These are phyloP conservation scores for Tephrocybe sp. DNA, from an alignment of 768 basidiomycete genomes.

Conservation along the genomic window DNA sequence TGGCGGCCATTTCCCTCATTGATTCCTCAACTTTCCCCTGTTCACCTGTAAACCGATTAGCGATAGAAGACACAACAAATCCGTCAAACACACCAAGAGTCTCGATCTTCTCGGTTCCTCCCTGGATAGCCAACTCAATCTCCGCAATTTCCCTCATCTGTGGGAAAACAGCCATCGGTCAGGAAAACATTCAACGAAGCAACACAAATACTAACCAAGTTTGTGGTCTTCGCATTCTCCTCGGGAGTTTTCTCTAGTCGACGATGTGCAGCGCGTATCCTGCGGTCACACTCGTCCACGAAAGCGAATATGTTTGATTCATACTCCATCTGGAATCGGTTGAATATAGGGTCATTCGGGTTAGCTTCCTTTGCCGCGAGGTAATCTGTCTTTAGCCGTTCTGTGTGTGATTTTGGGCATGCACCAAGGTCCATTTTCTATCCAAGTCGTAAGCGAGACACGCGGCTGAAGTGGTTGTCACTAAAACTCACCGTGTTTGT, in stretches of 20 bases:
- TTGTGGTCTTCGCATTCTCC: slow-evolving; percentile 98
- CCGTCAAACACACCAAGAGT: slow-evolving; percentile 56
- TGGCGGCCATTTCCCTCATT: slow-evolving; percentile 96
- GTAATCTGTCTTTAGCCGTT: slow-evolving; percentile 90
- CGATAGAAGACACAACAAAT: slow-evolving; percentile 23
- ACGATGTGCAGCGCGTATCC: slow-evolving; percentile 91
- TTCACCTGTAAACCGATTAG: slow-evolving; percentile 60
- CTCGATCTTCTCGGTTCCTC: slow-evolving; percentile 98
- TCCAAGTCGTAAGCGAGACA: slow-evolving; percentile 2
- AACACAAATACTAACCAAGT: slow-evolving; percentile 59
- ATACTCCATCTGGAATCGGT: slow-evolving; percentile 91
- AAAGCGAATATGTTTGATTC: slow-evolving; percentile 94
- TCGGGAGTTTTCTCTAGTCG: slow-evolving; percentile 99
- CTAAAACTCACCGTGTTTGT: slow-evolving; percentile 84
- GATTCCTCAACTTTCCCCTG: slow-evolving; percentile 99
- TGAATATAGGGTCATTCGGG: slow-evolving; percentile 79
- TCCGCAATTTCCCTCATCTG: slow-evolving; percentile 99
- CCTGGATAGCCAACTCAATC: slow-evolving; percentile 98
- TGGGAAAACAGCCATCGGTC: slow-evolving; percentile 3
- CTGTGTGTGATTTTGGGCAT: slow-evolving; percentile 95
- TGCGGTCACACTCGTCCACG: slow-evolving; percentile 97
- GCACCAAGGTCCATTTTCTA: slow-evolving; percentile 99
- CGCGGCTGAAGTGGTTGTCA: background rate
- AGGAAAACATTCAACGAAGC: background rate
- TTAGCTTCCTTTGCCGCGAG: slow-evolving; percentile 73